Evolutionary conservation across 352 stramenopile genomes (phyloP), one percentile per base, ranked within the genome.

Genomic region (Phytophthora parvispora): DNA sequence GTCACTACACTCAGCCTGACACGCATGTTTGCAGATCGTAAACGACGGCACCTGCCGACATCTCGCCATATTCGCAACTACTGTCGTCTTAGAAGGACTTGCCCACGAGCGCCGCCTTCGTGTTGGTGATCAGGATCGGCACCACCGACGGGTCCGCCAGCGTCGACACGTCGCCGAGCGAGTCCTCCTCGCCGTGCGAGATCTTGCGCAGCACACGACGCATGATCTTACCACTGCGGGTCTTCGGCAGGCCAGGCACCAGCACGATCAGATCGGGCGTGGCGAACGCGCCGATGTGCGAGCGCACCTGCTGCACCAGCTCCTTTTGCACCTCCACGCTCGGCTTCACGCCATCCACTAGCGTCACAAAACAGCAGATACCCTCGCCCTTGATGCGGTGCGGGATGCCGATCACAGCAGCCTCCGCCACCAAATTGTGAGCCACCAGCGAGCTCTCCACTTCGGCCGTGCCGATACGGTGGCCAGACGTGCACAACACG

Each of bases 221-320:
- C 98, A 99, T 99, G 76, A 99, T 99, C 87, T 99, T 98, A 50
- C 97, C 97, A 61, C 87, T 98, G 50, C 97, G 89, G 1, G 97
- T 99, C 62, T 99, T 99, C 4, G 97, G 97, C 9, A 99, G 80
- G 16, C 79, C 89, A 0, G 87, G 83, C 16, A 91, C 89, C 18
- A 97, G 83, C 34, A 99, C 83, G 64, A 99, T 98, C 67, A 99
- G 81, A 64, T 99, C 97, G 27, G 97, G 98, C 6, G 92, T 91
- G 15, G 98, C 98, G 82, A 99, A 99, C 12, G 96, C 91, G 32
- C 98, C 98, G 67, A 99, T 99, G 38, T 90, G 82, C 45, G 83
- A 75, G 42, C 97, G 94, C 34, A 99, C 85, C 38, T 93, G 83
- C 49, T 83, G 70, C 43, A 91, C 64, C 20, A 95, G 68, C 70